Conservation (phyloP, 805 yeast species). For the Yamadazyma ubonensis region DNA sequence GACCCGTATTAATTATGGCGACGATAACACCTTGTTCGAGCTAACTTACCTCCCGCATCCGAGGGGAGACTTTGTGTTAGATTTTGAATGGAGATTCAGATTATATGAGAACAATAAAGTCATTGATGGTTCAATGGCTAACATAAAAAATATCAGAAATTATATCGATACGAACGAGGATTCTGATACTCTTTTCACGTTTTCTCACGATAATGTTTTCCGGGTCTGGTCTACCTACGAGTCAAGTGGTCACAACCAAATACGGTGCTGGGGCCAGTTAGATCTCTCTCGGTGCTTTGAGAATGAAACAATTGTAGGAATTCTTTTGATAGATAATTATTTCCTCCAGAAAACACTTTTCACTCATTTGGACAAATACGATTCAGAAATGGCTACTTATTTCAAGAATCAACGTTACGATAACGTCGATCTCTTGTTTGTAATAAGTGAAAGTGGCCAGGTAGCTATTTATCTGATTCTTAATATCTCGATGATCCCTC, state of each 20-base stretch:
- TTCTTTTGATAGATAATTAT: slow-evolving; percentile 36
- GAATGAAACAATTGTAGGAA: slow-evolving; percentile 8
- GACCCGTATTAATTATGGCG: slow-evolving; percentile 70
- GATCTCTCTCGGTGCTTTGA: slow-evolving; percentile 25
- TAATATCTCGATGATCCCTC: slow-evolving; percentile 55
- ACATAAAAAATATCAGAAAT: slow-evolving; percentile 34
- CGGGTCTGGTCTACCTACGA: slow-evolving; percentile 72
- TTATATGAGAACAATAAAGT: slow-evolving; percentile 11
- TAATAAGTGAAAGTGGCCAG: slow-evolving; percentile 40
- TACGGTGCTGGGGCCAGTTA: slow-evolving; percentile 56
- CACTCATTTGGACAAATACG: slow-evolving; percentile 10
- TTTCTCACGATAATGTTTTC: slow-evolving; percentile 57
- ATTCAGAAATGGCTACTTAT: slow-evolving; percentile 14
- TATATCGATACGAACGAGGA: slow-evolving; percentile 30
- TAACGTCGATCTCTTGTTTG: slow-evolving; percentile 34
- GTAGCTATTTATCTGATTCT: slow-evolving; percentile 47
- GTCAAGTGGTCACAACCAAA: slow-evolving; percentile 53
- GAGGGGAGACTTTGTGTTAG: slow-evolving; percentile 44
- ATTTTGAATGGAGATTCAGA: slow-evolving; percentile 54
- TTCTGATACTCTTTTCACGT: slow-evolving; percentile 54
- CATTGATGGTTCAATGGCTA: slow-evolving; percentile 30
- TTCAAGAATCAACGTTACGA: slow-evolving; percentile 16
- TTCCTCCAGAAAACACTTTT: slow-evolving; percentile 27
- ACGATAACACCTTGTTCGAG: slow-evolving; percentile 58
- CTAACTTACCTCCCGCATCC: slow-evolving; percentile 68